Conservation (phyloP, 345 rosid species). For the Chamaenerion angustifolium region DNA sequence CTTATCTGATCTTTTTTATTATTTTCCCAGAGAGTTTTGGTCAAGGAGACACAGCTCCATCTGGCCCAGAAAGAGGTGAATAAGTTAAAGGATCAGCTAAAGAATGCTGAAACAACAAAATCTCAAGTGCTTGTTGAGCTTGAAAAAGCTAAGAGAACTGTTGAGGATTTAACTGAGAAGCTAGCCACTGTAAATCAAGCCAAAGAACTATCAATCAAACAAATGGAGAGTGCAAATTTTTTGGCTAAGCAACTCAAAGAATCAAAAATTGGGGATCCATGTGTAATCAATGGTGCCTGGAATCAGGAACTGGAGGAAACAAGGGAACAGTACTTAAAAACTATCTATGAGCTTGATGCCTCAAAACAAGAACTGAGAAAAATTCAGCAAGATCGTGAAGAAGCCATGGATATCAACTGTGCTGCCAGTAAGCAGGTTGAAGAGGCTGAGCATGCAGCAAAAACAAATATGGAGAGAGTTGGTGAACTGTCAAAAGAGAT, state of each 20-base stretch:
- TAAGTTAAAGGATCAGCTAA: constrained; percentile 57
- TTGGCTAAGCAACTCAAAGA: constrained; percentile 38
- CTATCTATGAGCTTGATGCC: constrained; percentile 50
- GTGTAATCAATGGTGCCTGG: constrained; percentile 29
- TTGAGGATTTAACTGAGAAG: constrained; percentile 50
- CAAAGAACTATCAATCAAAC: constrained; percentile 46
- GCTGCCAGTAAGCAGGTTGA: constrained; percentile 45
- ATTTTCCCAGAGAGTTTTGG: constrained; percentile 50
- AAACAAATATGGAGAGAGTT: constrained; percentile 54
- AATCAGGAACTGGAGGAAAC: constrained; percentile 38
- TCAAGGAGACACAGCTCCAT: constrained; percentile 79
- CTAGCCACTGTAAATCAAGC: constrained; percentile 42
- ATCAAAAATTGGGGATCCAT: constrained; percentile 24
- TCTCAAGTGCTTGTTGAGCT: constrained; percentile 67
- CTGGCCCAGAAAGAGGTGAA: constrained; percentile 66
- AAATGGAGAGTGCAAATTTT: constrained; percentile 54
- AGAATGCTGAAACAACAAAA: constrained; percentile 62
- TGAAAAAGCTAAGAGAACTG: constrained; percentile 54
- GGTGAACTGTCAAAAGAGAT: constrained; percentile 64
- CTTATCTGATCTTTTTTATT: background rate
- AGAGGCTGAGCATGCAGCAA: constrained; percentile 48
- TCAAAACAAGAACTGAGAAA: constrained; percentile 71
- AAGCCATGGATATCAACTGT: constrained; percentile 36
- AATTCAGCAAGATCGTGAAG: constrained; percentile 49
- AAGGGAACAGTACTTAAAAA: constrained; percentile 41